Evolutionary conservation across 306 rosid genomes (phyloP).

Genomic region (Rosa chinensis): DNA sequence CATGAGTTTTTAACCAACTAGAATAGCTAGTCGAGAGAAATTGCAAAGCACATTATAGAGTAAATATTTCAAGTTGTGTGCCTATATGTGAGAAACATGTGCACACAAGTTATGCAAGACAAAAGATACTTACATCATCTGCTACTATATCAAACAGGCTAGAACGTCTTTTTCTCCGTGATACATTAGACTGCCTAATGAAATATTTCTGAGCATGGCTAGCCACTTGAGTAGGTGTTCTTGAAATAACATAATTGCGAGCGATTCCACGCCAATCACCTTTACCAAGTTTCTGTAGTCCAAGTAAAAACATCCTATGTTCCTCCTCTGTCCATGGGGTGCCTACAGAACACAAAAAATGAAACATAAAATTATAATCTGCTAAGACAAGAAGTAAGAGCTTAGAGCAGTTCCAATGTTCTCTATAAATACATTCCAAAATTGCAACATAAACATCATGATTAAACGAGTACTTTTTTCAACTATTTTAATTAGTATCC

Average conservation of each 20-base stretch:
- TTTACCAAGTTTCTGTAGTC: conserved; percentile 95
- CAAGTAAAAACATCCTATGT: conserved; percentile 95
- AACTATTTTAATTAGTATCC: not conserved
- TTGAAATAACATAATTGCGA: conserved; percentile 82
- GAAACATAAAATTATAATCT: not conserved
- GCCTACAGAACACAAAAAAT: conserved; percentile 45
- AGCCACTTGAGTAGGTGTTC: conserved; percentile 99
- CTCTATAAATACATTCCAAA: not conserved
- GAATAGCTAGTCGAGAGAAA: not conserved
- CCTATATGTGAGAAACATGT: not conserved
- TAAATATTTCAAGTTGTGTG: not conserved
- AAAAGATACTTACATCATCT: conserved; percentile 76
- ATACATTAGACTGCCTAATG: conserved; percentile 88
- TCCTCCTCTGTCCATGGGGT: conserved; percentile 99
- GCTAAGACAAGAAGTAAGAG: not conserved
- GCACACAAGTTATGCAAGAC: conserved; percentile 16
- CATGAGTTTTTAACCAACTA: not conserved
- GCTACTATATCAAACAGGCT: conserved; percentile 91
- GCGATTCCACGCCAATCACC: conserved; percentile 99
- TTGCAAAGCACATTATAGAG: conserved; percentile 11
- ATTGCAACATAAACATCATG: not conserved
- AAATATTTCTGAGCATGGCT: conserved; percentile 99
- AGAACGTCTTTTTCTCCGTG: conserved; percentile 94
- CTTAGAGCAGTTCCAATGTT: not conserved
- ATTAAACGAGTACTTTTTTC: not conserved